A percentile compares a stretch with the other conserved stretches of the same genome.
These are phyloP conservation scores for Dioscorea cayenensis DNA, from an alignment of 116 monocot genomes.

Conservation along the genomic window DNA sequence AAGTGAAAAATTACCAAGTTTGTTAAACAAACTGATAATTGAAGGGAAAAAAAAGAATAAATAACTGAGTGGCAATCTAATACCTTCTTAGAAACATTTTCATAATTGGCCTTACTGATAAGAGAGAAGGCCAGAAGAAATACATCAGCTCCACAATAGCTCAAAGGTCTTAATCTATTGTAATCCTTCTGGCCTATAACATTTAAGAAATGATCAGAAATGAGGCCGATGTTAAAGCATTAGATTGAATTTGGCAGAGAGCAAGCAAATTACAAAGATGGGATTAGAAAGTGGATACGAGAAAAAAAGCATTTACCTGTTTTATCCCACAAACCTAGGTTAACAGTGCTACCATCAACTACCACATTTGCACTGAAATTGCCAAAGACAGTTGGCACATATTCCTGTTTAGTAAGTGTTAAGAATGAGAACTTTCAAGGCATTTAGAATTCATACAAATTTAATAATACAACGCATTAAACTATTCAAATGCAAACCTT, in stretches of 20 bases:
- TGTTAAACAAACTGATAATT: background rate
- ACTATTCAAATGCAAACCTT: no score
- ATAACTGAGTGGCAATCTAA: background rate
- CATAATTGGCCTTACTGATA: conserved; percentile 85
- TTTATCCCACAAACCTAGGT: conserved; percentile 81
- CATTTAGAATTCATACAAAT: no score
- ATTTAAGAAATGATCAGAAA: background rate
- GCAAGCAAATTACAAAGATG: background rate
- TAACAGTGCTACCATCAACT: conserved; percentile 74
- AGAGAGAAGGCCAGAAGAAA: conserved; percentile 79
- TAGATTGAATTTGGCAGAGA: background rate
- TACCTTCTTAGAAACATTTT: conserved; percentile 81
- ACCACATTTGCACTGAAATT: conserved; percentile 82
- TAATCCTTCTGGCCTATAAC: conserved; percentile 83
- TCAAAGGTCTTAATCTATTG: conserved; percentile 76
- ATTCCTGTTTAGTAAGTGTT: conserved; percentile 36
- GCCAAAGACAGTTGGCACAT: conserved; percentile 80
- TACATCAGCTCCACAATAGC: conserved; percentile 83
- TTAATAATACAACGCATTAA: no score
- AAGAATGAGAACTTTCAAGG: no score
- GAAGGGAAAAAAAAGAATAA: background rate
- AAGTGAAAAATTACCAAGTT: conserved; percentile 44
- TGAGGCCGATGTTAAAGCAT: background rate
- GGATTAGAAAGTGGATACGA: background rate
- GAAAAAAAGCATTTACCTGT: conserved; percentile 35